Conservation (phyloP, 345 rosid species). For the Stellera chamaejasme region DNA sequence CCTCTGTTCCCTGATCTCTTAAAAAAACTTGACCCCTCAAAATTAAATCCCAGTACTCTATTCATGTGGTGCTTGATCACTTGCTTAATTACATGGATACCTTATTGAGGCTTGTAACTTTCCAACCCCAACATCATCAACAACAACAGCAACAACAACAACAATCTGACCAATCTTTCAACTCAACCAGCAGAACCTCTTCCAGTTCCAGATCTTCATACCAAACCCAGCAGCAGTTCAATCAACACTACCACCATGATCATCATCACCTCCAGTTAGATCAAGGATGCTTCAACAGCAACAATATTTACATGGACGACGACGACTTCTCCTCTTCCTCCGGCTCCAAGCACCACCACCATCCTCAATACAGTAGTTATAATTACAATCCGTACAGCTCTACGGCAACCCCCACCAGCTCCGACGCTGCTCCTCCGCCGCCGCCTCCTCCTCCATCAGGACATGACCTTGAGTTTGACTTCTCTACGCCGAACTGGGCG, state of each 20-base stretch:
- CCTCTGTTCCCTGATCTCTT: conserved; percentile 18
- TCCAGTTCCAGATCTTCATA: conserved; percentile 74
- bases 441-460: conserved; percentile 47
- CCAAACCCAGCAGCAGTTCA: conserved; percentile 29
- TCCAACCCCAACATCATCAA: conserved; percentile 20
- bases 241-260: too few species aligned
- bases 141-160: conserved; percentile 20
- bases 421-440: conserved; percentile 28
- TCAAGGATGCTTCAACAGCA: conserved; percentile 99
- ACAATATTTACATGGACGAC: conserved; percentile 98
- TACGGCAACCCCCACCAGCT: conserved; percentile 25
- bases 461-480: conserved; percentile 44
- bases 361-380: conserved; percentile 9
- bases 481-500: conserved; percentile 65
- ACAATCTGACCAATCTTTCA: conserved; percentile 73
- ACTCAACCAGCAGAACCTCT: conserved; percentile 73
- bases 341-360: conserved; percentile 37
- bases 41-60: not conserved
- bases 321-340: conserved; percentile 98
- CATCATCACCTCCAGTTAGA: conserved; percentile 40
- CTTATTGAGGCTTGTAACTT: conserved; percentile 79
- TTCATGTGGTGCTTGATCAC: conserved; percentile 48
- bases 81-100: conserved; percentile 67
- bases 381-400: conserved; percentile 30
- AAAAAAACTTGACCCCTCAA: conserved; percentile 12